Conservation (phyloP, 2,329 filamentous ascomycete genomes). For the Paraphoma sp. region DNA sequence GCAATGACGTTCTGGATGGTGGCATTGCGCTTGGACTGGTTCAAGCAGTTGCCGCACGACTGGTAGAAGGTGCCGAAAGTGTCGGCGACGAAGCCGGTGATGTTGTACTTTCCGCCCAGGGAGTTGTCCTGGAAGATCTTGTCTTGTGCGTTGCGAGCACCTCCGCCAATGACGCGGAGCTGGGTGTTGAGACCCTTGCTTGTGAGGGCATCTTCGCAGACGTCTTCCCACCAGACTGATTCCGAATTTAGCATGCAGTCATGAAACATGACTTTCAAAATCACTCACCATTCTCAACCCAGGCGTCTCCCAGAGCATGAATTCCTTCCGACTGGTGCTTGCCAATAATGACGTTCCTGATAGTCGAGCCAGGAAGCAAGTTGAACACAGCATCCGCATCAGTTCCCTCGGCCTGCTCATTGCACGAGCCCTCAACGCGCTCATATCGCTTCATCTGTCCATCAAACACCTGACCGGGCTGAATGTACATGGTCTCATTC, state of each 20-base stretch:
- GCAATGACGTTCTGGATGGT: slow-evolving; percentile 35
- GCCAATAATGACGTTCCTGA: slow-evolving; percentile 32
- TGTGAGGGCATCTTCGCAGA: slow-evolving; percentile 33
- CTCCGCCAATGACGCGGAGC: slow-evolving; percentile 34
- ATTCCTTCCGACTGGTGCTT: slow-evolving; percentile 34
- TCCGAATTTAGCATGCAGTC: neutral
- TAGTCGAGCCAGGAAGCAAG: slow-evolving; percentile 26
- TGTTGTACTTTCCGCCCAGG: slow-evolving; percentile 30
- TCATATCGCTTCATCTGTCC: slow-evolving; percentile 37
- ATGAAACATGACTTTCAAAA: slow-evolving; percentile 2
- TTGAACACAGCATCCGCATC: slow-evolving; percentile 36
- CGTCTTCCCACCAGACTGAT: slow-evolving; percentile 36
- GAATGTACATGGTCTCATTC: slow-evolving; percentile 33
- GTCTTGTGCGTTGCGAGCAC: slow-evolving; percentile 32
- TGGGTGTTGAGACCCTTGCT: slow-evolving; percentile 34
- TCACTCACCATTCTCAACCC: slow-evolving; percentile 33
- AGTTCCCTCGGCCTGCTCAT: slow-evolving; percentile 33
- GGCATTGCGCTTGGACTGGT: slow-evolving; percentile 34
- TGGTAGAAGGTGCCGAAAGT: slow-evolving; percentile 36
- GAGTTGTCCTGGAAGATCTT: slow-evolving; percentile 29
- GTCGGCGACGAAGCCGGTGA: slow-evolving; percentile 33
- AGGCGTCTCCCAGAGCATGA: slow-evolving; percentile 32
- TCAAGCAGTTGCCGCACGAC: slow-evolving; percentile 32
- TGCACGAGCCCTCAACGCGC: slow-evolving; percentile 29
- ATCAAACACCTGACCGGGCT: slow-evolving; percentile 30